Conservation (phyloP, 306 rosid genomes). For the Gleditsia sinensis region DNA sequence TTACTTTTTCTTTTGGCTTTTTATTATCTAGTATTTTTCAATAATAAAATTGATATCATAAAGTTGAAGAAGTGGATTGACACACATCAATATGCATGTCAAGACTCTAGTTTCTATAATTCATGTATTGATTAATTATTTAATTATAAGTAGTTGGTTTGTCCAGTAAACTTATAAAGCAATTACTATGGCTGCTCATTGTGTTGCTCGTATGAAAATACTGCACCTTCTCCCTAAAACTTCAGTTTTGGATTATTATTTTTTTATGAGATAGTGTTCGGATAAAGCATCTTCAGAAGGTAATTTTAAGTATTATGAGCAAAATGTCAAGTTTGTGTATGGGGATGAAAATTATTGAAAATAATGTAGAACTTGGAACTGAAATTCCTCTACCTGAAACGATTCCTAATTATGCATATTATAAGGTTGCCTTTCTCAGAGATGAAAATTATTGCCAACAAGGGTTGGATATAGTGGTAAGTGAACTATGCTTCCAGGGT, state of each 20-base stretch:
- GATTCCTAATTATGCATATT: not conserved
- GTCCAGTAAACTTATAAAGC: slow-evolving; percentile 4
- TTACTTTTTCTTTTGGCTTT: not conserved
- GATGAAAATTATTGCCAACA: too few relatives aligned
- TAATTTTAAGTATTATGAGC: not conserved
- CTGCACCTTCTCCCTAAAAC: not conserved
- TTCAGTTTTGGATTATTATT: not conserved
- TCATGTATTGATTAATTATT: slow-evolving; percentile 11
- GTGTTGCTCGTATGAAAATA: not conserved
- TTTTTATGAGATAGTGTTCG: not conserved
- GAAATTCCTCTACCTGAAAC: not conserved
- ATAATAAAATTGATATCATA: slow-evolving; percentile 11
- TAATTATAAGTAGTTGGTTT: not conserved
- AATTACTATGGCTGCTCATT: not conserved
- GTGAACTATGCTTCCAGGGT: too few relatives aligned
- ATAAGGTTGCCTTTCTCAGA: slow-evolving; percentile 20
- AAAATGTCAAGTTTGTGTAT: slow-evolving; percentile 6
- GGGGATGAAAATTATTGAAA: slow-evolving; percentile 4
- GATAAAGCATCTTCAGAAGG: slow-evolving; percentile 20
- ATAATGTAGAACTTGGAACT: not conserved
- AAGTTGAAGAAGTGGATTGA: not conserved
- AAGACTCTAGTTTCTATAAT: not conserved
- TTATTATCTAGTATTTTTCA: not conserved
- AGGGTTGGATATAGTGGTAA: too few relatives aligned
- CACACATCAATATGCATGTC: not conserved